These are phyloP conservation scores for Phytophthora meadii DNA, from an alignment of 352 stramenopile species.

Conservation along the genomic window DNA sequence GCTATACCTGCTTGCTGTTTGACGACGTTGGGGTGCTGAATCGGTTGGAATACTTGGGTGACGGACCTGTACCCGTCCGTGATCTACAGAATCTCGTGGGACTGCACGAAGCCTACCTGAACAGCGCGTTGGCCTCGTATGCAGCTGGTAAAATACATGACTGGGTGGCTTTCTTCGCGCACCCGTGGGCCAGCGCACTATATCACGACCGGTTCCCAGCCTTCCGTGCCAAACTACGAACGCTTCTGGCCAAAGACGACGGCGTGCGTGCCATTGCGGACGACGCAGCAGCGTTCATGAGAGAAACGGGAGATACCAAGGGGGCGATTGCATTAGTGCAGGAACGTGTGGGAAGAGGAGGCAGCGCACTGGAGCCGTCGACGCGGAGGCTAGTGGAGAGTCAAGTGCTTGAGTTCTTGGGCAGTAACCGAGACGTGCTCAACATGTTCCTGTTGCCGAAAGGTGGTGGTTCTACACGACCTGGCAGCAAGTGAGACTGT, in stretches of 20 bases:
- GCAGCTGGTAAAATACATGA: constrained; percentile 72
- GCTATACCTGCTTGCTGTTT: constrained; percentile 79
- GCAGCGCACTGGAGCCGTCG: constrained; percentile 61
- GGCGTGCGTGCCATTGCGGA: constrained; percentile 70
- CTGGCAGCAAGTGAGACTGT: constrained; percentile 25
- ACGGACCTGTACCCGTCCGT: constrained; percentile 54
- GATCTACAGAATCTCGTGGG: constrained; percentile 84
- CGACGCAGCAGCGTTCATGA: constrained; percentile 63
- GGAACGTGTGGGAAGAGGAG: constrained; percentile 70
- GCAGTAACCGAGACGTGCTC: constrained; percentile 76
- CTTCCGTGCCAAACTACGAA: constrained; percentile 66
- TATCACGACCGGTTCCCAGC: constrained; percentile 85
- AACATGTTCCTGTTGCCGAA: constrained; percentile 84
- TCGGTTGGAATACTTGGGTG: constrained; percentile 76
- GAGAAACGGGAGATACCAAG: constrained; percentile 72
- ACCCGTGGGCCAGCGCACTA: constrained; percentile 77
- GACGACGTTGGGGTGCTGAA: constrained; percentile 79
- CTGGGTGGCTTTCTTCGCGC: constrained; percentile 86
- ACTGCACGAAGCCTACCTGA: constrained; percentile 88
- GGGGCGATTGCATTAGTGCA: constrained; percentile 64
- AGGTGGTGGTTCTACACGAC: constrained; percentile 3
- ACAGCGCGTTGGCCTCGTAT: constrained; percentile 82
- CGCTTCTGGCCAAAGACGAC: constrained; percentile 74
- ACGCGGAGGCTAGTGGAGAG: constrained; percentile 83
- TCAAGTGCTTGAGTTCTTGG: constrained; percentile 79